Conservation (phyloP, 1,284 basidiomycete species). For the Apiotrichum brassicae region DNA sequence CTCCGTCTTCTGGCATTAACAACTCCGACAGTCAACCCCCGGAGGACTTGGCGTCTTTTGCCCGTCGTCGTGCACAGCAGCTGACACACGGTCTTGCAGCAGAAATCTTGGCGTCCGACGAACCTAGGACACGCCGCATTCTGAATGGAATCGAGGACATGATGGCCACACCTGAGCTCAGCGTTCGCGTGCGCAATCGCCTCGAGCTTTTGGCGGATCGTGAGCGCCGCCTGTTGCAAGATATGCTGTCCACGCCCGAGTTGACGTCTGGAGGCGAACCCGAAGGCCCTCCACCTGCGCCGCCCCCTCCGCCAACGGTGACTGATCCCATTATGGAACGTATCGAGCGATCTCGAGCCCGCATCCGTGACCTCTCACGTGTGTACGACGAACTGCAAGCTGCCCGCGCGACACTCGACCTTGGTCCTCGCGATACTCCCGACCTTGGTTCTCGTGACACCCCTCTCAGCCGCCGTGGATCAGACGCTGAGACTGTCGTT, state of each 20-base stretch:
- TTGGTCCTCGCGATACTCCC: not conserved
- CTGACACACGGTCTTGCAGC: too few species aligned
- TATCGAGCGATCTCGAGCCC: slow-evolving; percentile 6
- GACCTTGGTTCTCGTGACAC: too few species aligned
- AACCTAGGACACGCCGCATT: not conserved
- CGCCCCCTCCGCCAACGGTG: not conserved
- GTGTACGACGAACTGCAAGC: slow-evolving; percentile 4
- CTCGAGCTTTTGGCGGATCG: slow-evolving; percentile 5
- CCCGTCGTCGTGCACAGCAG: too few species aligned
- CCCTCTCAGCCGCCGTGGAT: not conserved
- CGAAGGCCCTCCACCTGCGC: too few species aligned
- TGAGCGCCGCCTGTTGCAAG: slow-evolving; percentile 6
- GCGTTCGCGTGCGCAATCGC: slow-evolving; percentile 4
- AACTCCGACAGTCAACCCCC: too few species aligned
- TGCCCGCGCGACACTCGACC: not conserved
- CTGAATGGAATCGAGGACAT: slow-evolving; percentile 8
- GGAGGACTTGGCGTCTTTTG: too few species aligned
- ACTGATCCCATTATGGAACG: not conserved
- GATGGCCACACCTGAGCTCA: not conserved
- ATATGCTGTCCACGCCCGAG: too few species aligned
- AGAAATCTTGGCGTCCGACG: too few species aligned
- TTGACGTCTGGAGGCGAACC: too few species aligned
- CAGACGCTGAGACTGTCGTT: slow-evolving; percentile 11
- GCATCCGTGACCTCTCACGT: slow-evolving; percentile 6
- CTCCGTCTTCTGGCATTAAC: too few species aligned